Base-by-base conservation (phyloP, 2,329 filamentous ascomycete genomes). In the Beauveria medogensis region DNA sequence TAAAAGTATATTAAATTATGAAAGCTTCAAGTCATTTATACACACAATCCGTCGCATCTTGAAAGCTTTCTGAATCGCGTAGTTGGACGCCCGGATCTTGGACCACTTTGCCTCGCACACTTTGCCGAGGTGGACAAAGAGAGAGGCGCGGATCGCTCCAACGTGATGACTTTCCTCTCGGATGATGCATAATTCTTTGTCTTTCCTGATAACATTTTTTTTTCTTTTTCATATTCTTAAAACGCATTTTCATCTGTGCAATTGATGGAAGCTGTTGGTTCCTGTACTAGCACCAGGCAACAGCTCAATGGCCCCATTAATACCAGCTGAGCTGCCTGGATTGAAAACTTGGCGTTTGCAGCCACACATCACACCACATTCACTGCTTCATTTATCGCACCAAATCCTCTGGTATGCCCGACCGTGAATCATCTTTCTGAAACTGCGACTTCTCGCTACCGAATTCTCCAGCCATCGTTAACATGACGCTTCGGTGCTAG, bases 371-470 rank as follows among this genome's bases (percentile, higher is more conserved):
- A 6, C n/a, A 18, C 43, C 10, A 46, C 12, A 18, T 37, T 8
- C 28, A 56, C n/a, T 3, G 24, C n/a, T 22, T 46, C n/a, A 12
- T 24, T n/a, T 3, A 14, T n/a, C 6, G 12, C 51, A 3, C 16
- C 12, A 20, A 53, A 18, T 53, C 2, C 14, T 10, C 12, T 47
- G 8, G n/a, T 37, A 46, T 47, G 5, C 41, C 43, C 28, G 18
- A 14, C 43, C 43, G 54, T 56, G 54, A 47, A 56, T 75, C 75
- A 62, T 72, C 71, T 63, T 70, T 46, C 14, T 30, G 9, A 41
- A 41, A 7, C 46, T 40, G 8, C 55, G n/a, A 16, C 46, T 28
- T 34, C 12, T 22, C 24, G 14, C 56, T 43, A 52, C 56, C 56
- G 52, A 30, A 24, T 22, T 41, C 16, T 5, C 14, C 3, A 8